Evolutionary conservation across 176 grass and related monocot genomes (phyloP), one percentile per base, ranked within the genome.

Genomic region (Avena eriantha): DNA sequence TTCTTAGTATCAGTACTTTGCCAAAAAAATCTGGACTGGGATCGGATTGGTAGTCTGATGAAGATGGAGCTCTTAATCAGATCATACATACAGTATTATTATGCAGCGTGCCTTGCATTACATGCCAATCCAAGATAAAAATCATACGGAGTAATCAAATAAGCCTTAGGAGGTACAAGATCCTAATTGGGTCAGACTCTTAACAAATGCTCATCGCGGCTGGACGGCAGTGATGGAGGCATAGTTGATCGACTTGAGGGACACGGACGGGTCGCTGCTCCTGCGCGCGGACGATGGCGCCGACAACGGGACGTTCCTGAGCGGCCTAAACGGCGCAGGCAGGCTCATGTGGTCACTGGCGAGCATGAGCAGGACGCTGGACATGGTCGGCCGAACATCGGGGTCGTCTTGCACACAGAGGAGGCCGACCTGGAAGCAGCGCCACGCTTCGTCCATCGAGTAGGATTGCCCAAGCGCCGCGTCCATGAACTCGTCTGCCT

Each of bases 301-400:
- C 2, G 31, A 48, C 0, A 46, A 1, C 13, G 89, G 9, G 3
- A 58, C 22, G 18, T n/a, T 83, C 57, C 69, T 84, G 22, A 57
- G 21, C 31, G 93, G 91, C 60, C 75, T 56, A 0, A 18, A 46
- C 0, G 91, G 95, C 3, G 77, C 56, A 2, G 85, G 85, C 2
- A 98, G 82, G 36, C 76, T 86, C 51, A 65, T 92, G 4, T 90
- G 82, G 57, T 98, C 93, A 64, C 91, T 95, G 53, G 79, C 88
- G 43, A 98, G 77, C 89, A 93, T 93, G 45, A 90, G 87, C 35
- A 93, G 57, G 16, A 90, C 95, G 7, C 7, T 85, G 35, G 93
- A 98, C 91, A 98, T 98, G 72, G 87, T 90, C 0, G 93, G 95
- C 11, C 95, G 92, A 7, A 77, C 85, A 7, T 95, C 91, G 7